A percentile compares a stretch with the other conserved stretches of the same genome.
Conservation (phyloP, 306 rosid species). For the Clitoria ternatea region DNA sequence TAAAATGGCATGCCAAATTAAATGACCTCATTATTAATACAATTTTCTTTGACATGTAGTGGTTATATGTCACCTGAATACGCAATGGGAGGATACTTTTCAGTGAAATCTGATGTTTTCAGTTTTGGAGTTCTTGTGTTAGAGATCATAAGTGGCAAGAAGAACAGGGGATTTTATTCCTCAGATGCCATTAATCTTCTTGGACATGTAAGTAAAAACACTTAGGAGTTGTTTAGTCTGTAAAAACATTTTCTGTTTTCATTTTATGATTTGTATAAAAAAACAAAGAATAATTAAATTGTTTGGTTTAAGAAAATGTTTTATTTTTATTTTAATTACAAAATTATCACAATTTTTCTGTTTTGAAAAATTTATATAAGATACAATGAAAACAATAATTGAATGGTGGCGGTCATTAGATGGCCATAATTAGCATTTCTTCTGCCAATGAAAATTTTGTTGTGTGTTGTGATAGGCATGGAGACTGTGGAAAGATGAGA, state of each 20-base stretch:
- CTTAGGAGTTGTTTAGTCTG: no score
- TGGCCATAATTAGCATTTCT: neutral
- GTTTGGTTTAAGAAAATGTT: no score
- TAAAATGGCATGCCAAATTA: neutral
- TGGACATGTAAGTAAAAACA: conserved; percentile 43
- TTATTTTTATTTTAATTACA: no score
- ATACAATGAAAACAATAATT: no score
- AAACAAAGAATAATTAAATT: no score
- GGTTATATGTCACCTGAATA: conserved; percentile 72
- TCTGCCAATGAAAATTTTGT: neutral
- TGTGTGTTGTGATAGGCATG: conserved; percentile 40
- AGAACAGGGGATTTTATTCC: conserved; percentile 51
- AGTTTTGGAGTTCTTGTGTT: conserved; percentile 63
- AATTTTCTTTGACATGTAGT: conserved; percentile 17
- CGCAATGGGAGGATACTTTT: conserved; percentile 59
- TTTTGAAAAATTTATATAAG: no score
- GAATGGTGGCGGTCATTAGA: no score
- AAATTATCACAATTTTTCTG: no score
- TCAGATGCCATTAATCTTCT: conserved; percentile 47
- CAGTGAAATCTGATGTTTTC: conserved; percentile 55
- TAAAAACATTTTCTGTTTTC: no score
- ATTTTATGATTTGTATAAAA: no score
- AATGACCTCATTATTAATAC: neutral
- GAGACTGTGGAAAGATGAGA: conserved; percentile 55
- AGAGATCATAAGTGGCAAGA: conserved; percentile 52